Conservation (phyloP, 441 rosid species). For the Macaranga tanarius region DNA sequence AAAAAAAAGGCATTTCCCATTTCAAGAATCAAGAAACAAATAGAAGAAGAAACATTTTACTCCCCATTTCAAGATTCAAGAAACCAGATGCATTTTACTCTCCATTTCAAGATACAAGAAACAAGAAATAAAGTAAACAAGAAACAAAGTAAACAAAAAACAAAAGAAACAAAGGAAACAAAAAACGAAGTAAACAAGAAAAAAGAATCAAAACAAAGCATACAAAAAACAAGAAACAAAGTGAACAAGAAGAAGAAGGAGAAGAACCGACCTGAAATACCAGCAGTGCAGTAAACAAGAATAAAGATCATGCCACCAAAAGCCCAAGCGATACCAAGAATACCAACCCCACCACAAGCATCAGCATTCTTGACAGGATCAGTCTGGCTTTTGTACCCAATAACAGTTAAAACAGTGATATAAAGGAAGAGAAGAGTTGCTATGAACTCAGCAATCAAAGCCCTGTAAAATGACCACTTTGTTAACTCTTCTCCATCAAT, state of each 20-base stretch:
- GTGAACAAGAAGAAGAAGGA: neutral
- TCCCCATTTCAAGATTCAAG: too few species aligned
- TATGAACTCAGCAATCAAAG: slow-evolving; percentile 81
- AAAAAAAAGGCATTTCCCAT: neutral
- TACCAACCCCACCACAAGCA: slow-evolving; percentile 74
- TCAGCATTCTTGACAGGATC: slow-evolving; percentile 35
- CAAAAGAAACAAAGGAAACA: too few species aligned
- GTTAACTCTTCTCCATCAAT: slow-evolving; percentile 55
- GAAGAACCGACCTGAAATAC: slow-evolving; percentile 63
- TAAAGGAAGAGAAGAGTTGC: slow-evolving; percentile 89
- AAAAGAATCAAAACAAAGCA: too few species aligned
- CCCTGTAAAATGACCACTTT: slow-evolving; percentile 87
- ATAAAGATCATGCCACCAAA: slow-evolving; percentile 94
- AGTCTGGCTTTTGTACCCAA: slow-evolving; percentile 67
- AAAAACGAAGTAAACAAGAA: too few species aligned
- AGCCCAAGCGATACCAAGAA: slow-evolving; percentile 90
- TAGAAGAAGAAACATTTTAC: neutral
- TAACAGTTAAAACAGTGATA: slow-evolving; percentile 69
- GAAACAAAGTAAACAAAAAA: too few species aligned
- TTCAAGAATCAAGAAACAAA: neutral
- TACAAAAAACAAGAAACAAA: neutral
- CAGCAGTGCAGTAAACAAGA: slow-evolving; percentile 95
- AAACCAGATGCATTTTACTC: too few species aligned
- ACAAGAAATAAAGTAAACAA: too few species aligned
- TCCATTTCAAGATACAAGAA: too few species aligned